These are phyloP conservation scores for Podaxis pistillaris DNA, from an alignment of 768 basidiomycete species.

Conservation along the genomic window DNA sequence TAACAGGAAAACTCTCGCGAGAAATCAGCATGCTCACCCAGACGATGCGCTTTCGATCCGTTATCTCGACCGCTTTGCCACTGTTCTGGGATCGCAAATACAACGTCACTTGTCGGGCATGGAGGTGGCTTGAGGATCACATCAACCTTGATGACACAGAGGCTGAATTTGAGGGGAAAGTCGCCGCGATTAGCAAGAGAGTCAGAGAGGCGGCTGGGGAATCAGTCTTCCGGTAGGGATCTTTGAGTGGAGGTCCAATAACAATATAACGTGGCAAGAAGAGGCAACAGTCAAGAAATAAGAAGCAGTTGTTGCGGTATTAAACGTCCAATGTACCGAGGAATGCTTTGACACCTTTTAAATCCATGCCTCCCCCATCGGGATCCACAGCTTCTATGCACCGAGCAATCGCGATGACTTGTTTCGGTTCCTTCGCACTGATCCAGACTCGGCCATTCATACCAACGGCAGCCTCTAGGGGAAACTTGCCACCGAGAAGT, in stretches of 20 bases:
- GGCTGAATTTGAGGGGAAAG: too few species aligned
- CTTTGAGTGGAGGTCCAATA: background rate
- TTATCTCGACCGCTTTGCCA: too few species aligned
- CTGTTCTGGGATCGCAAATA: too few species aligned
- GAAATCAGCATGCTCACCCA: too few species aligned
- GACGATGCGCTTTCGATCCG: too few species aligned
- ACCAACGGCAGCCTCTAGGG: constrained; percentile 86
- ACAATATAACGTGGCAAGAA: too few species aligned
- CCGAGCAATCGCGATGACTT: constrained; percentile 72
- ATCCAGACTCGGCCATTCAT: constrained; percentile 94
- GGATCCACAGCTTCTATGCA: constrained; percentile 84
- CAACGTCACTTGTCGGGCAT: too few species aligned
- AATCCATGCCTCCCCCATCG: constrained; percentile 64
- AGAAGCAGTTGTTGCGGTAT: constrained; percentile 10
- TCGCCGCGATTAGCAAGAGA: too few species aligned
- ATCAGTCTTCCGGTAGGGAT: background rate
- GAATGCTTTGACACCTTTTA: constrained; percentile 49
- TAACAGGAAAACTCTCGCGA: too few species aligned
- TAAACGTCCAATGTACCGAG: constrained; percentile 45
- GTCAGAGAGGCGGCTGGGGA: background rate
- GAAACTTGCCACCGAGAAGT: constrained; percentile 75
- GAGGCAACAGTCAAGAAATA: background rate
- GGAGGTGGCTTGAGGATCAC: too few species aligned
- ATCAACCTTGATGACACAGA: too few species aligned
- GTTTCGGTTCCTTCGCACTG: constrained; percentile 65